Conservation (phyloP, 177 flowering plant genomes). For the Vitis hybrid region DNA sequence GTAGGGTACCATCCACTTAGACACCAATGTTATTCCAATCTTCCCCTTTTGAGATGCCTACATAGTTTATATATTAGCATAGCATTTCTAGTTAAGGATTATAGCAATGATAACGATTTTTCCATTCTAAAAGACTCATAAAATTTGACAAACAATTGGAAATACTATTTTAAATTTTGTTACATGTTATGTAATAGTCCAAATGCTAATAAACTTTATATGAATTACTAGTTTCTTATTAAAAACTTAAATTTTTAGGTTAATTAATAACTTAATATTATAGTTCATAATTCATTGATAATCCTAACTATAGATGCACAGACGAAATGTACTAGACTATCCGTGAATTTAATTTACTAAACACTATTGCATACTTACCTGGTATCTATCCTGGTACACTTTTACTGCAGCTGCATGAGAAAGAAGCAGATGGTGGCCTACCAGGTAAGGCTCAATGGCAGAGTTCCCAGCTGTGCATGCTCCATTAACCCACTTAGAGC, state of each 20-base stretch:
- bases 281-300: background rate
- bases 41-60: slow-evolving; percentile 9
- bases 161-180: background rate
- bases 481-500: slow-evolving; percentile 17
- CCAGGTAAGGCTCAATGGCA: slow-evolving; percentile 39
- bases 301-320: background rate
- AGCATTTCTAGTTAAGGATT: background rate
- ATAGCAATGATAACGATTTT: background rate
- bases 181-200: background rate
- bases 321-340: background rate
- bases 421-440: slow-evolving; percentile 29
- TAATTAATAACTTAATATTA: background rate
- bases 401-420: slow-evolving; percentile 35
- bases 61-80: background rate
- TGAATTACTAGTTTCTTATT: background rate
- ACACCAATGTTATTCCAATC: slow-evolving; percentile 5
- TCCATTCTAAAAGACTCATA: background rate
- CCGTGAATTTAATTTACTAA: background rate
- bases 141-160: background rate
- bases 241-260: background rate
- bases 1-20: slow-evolving; percentile 6
- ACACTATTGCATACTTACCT: slow-evolving; percentile 9
- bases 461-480: slow-evolving; percentile 32
- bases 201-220: no score
- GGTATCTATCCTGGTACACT: slow-evolving; percentile 23